phyloP scores from a whole-genome alignment of 2,329 filamentous ascomycete species.

The Biscogniauxia marginata region DNA sequence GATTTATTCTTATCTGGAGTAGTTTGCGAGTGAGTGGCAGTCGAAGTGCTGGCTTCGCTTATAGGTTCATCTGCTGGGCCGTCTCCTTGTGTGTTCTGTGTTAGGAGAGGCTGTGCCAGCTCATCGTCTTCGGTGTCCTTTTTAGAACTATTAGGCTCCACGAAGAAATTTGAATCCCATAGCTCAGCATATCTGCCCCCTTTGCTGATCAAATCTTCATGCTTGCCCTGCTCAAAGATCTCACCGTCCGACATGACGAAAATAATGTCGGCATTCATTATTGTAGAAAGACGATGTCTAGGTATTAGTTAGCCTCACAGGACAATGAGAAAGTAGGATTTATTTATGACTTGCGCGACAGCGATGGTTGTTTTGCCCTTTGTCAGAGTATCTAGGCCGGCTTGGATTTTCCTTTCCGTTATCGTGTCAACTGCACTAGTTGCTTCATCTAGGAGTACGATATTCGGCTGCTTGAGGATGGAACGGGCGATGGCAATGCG shows the following conservation, averaged over 20 bases:
- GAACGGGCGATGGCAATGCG: conserved; percentile 69
- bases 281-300: conserved; percentile 67
- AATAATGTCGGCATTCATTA: conserved; percentile 67
- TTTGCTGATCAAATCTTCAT: conserved; percentile 56
- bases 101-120: not conserved
- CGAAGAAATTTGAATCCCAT: conserved; percentile 60
- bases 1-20: conserved; percentile 1
- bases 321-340: not conserved
- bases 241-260: conserved; percentile 63
- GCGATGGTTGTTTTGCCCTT: conserved; percentile 65
- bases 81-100: conserved; percentile 19
- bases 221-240: conserved; percentile 62
- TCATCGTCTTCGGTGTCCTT: conserved; percentile 26
- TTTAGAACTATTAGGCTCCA: conserved; percentile 50
- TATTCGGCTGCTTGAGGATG: conserved; percentile 70
- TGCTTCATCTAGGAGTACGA: conserved; percentile 76
- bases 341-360: conserved; percentile 58
- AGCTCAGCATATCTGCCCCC: conserved; percentile 62
- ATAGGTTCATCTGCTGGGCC: conserved; percentile 14
- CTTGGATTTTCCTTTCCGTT: conserved; percentile 66
- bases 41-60: conserved; percentile 11
- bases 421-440: conserved; percentile 75
- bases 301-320: conserved; percentile 12
- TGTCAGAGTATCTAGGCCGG: conserved; percentile 57
- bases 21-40: conserved; percentile 7